Evolutionary conservation across 192 early-diverging fungal genomes (phyloP).

Genomic region (Mortierella claussenii): DNA sequence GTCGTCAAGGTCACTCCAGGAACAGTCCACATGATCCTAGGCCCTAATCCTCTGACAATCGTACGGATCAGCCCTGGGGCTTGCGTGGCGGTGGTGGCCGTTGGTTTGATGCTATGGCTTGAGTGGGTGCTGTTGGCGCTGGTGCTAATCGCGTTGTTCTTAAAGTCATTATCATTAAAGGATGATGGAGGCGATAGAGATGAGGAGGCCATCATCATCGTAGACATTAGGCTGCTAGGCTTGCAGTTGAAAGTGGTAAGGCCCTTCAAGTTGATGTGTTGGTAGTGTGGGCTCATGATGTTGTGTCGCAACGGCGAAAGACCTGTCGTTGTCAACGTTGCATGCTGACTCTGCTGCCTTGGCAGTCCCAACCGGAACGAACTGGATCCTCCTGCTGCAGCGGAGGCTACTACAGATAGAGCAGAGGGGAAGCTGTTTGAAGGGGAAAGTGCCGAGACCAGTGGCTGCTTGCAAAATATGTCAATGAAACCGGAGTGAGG

Average conservation of each 20-base stretch:
- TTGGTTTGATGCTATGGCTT: neutral
- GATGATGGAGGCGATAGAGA: neutral
- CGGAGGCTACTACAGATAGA: constrained; percentile 2
- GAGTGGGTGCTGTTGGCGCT: neutral
- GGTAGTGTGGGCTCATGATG: neutral
- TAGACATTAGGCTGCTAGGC: constrained; percentile 4
- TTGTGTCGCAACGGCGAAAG: constrained; percentile 5
- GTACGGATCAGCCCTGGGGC: constrained; percentile 23
- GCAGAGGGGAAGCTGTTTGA: constrained; percentile 1
- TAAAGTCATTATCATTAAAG: constrained; percentile 14
- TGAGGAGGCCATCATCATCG: constrained; percentile 2
- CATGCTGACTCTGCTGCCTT: constrained; percentile 38
- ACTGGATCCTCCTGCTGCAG: neutral
- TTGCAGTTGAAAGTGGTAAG: neutral
- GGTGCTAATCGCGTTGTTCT: neutral
- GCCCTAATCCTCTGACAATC: constrained; percentile 26
- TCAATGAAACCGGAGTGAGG: neutral
- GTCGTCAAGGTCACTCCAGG: constrained; percentile 46
- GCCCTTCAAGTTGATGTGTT: neutral
- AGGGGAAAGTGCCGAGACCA: constrained; percentile 16
- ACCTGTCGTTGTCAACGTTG: constrained; percentile 22
- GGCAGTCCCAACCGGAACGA: constrained; percentile 13
- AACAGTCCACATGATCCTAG: constrained; percentile 40
- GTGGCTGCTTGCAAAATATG: neutral
- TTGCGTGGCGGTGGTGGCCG: neutral